These are phyloP conservation scores for Diplodia scrobiculata DNA, from an alignment of 2,329 filamentous ascomycete species.

Conservation along the genomic window DNA sequence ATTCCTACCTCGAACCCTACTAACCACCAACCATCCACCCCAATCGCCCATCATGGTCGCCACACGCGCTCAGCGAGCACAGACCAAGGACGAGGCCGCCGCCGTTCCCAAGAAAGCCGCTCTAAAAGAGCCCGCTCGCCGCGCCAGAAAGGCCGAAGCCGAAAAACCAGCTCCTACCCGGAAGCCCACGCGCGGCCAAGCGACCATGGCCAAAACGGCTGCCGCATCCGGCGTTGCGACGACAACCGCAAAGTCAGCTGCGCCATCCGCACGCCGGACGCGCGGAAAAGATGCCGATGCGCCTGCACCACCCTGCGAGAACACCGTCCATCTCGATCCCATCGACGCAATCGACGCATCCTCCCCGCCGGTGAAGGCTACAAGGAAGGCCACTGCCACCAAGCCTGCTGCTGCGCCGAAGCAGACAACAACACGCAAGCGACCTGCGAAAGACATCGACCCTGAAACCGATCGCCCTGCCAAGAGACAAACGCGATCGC, in stretches of 20 bases:
- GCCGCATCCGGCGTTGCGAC: not conserved
- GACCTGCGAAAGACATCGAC: conserved; percentile 22
- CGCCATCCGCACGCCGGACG: conserved; percentile 23
- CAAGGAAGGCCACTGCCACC: conserved; percentile 10
- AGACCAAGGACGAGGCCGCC: conserved; percentile 27
- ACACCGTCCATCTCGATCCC: not conserved
- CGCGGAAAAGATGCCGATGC: conserved; percentile 25
- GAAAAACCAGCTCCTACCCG: conserved; percentile 10
- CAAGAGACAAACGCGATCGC: conserved; percentile 21
- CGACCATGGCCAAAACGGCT: not conserved
- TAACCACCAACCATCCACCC: not conserved
- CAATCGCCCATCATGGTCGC: conserved; percentile 28
- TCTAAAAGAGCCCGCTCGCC: conserved; percentile 22
- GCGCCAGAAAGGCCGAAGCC: conserved; percentile 18
- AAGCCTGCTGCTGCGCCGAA: not conserved
- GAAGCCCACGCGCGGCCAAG: conserved; percentile 6
- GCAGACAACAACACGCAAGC: conserved; percentile 13
- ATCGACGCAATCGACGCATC: not conserved
- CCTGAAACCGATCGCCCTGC: conserved; percentile 18
- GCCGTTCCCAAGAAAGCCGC: conserved; percentile 17
- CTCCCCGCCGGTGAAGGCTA: not conserved
- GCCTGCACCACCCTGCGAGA: not conserved
- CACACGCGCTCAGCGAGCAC: conserved; percentile 29
- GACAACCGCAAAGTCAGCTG: conserved; percentile 13
- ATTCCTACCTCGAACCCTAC: conserved; percentile 17